These are phyloP conservation scores for Neocatenulostroma microsporum DNA, from an alignment of 2,329 filamentous ascomycete genomes.

Conservation along the genomic window DNA sequence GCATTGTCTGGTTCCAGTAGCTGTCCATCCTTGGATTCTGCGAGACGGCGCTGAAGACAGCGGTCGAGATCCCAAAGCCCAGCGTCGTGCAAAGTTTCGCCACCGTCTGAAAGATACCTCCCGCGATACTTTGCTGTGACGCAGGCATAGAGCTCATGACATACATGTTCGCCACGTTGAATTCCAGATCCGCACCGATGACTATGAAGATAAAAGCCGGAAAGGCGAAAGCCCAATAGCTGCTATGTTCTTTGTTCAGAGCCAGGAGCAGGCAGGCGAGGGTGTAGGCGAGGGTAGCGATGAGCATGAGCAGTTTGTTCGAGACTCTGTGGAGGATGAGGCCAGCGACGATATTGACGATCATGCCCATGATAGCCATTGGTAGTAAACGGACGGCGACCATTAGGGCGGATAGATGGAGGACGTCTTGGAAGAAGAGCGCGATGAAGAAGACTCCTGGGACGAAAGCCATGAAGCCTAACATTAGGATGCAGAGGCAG, in stretches of 20 bases:
- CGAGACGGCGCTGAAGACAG: constrained; percentile 46
- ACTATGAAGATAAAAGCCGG: constrained; percentile 54
- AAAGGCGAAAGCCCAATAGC: constrained; percentile 61
- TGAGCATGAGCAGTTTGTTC: constrained; percentile 55
- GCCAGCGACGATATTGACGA: constrained; percentile 57
- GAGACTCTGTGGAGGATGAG: constrained; percentile 55
- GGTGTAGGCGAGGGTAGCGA: constrained; percentile 41
- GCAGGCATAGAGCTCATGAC: constrained; percentile 57
- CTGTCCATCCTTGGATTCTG: constrained; percentile 27
- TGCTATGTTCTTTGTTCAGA: constrained; percentile 47
- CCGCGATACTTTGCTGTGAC: constrained; percentile 58
- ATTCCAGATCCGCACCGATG: constrained; percentile 60
- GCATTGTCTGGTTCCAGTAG: constrained; percentile 38
- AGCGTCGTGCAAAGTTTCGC: constrained; percentile 53
- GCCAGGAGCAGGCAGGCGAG: constrained; percentile 48
- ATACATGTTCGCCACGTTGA: constrained; percentile 67
- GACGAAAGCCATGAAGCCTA: constrained; percentile 56
- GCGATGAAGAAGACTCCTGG: constrained; percentile 42
- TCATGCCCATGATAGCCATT: constrained; percentile 55
- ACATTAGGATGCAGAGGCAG: constrained; percentile 49
- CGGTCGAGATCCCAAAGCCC: constrained; percentile 55
- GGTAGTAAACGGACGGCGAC: constrained; percentile 59
- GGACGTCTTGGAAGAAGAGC: constrained; percentile 56
- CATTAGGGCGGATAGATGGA: constrained; percentile 45
- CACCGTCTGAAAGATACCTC: constrained; percentile 61